Percentiles rank a stretch among this genome's conserved stretches.
These are phyloP conservation scores for Entomortierella parvispora DNA, from an alignment of 192 early-diverging fungal genomes.

Conservation along the genomic window DNA sequence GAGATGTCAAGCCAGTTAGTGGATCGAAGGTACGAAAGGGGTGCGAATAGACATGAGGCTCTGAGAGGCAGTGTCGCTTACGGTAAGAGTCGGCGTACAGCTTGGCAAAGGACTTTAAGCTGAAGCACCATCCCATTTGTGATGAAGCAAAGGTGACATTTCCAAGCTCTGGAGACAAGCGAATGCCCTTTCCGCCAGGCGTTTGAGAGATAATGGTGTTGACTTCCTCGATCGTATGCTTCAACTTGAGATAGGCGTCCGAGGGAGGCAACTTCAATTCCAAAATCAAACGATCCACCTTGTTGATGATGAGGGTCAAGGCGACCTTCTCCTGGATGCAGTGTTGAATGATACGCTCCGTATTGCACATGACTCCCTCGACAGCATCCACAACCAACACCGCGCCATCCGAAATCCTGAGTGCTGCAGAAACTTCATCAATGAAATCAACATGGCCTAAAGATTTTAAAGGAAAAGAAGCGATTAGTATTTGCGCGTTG, in stretches of 20 bases:
- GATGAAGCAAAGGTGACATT: constrained; percentile 96
- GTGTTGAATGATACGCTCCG: constrained; percentile 86
- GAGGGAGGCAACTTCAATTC: constrained; percentile 96
- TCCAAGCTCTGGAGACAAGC: constrained; percentile 92
- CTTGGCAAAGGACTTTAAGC: constrained; percentile 90
- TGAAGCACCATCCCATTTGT: constrained; percentile 94
- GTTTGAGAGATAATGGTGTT: constrained; percentile 80
- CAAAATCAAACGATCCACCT: constrained; percentile 96
- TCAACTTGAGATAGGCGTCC: constrained; percentile 97
- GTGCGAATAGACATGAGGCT: too few species aligned
- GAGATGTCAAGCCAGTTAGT: neutral
- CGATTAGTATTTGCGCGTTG: too few species aligned
- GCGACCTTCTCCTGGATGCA: constrained; percentile 81
- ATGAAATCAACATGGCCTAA: constrained; percentile 93
- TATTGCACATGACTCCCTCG: constrained; percentile 97
- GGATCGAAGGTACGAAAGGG: too few species aligned
- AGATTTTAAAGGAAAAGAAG: neutral
- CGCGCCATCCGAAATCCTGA: constrained; percentile 90
- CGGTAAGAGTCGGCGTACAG: constrained; percentile 86
- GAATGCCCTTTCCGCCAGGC: constrained; percentile 67
- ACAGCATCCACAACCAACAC: constrained; percentile 94
- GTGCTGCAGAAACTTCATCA: constrained; percentile 90
- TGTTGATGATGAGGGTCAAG: constrained; percentile 94
- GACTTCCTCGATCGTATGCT: constrained; percentile 95
- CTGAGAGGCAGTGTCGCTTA: constrained; percentile 37